A percentile compares a stretch with the other conserved stretches of the same genome.
phyloP scores from a whole-genome alignment of 352 stramenopile species.

The Pseudoperonospora humuli region DNA sequence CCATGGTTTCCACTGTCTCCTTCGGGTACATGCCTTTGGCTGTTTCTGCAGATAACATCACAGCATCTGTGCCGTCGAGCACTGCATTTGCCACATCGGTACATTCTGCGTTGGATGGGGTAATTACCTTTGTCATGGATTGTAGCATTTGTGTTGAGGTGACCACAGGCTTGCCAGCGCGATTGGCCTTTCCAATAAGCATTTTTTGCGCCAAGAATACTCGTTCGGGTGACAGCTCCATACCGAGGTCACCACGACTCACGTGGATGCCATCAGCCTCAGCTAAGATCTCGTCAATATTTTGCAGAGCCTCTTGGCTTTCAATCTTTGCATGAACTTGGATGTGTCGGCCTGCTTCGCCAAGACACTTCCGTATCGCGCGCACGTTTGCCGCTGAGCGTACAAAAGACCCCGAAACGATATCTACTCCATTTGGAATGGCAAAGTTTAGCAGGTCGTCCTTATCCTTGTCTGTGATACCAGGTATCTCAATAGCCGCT shows the following conservation, averaged over 20 bases:
- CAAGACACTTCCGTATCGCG: conserved; percentile 76
- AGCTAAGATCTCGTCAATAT: conserved; percentile 96
- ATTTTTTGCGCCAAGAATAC: conserved; percentile 99
- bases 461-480: conserved; percentile 93
- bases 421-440: conserved; percentile 95
- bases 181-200: conserved; percentile 97
- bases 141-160: conserved; percentile 99
- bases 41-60: conserved; percentile 99
- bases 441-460: conserved; percentile 93
- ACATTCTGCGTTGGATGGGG: conserved; percentile 97
- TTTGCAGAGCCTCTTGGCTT: conserved; percentile 95
- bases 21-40: conserved; percentile 96
- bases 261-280: conserved; percentile 99
- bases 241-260: conserved; percentile 97
- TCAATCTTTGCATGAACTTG: conserved; percentile 98
- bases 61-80: conserved; percentile 96
- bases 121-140: conserved; percentile 97
- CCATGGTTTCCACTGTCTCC: conserved; percentile 93
- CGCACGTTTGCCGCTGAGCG: conserved; percentile 94
- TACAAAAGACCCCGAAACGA: conserved; percentile 99
- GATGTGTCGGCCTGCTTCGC: conserved; percentile 78
- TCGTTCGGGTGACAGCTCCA: conserved; percentile 97
- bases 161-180: conserved; percentile 96
- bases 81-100: conserved; percentile 99
- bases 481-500: conserved; percentile 83